Base-by-base conservation (phyloP, 495 filamentous ascomycete species). In the Parachaetomium inaequale region DNA sequence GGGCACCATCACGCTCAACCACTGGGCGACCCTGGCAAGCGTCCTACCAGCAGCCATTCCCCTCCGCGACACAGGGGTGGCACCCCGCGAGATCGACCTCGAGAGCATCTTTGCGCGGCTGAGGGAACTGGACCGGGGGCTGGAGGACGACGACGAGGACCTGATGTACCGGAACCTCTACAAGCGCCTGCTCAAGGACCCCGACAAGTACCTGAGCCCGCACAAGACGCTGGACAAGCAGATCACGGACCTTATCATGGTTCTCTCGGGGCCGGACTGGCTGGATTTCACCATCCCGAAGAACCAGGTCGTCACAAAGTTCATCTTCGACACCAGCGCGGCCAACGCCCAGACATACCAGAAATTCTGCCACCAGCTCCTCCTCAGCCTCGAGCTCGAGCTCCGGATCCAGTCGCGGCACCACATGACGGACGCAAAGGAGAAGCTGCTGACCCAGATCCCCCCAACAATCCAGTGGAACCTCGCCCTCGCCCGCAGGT, bases 351-450 rank as follows among this genome's bases (percentile, higher is more conserved):
- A 73, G 21, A 73, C 73, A 46, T 80, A 79, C 63, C 78, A 78
- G 45, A 83, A 82, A 47, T 90, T 91, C 76, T 91, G 88, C 71
- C 87, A 89, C 73, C 88, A 90, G 71, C 73, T 91, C 28, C 75
- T 91, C 11, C 77, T 91, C 46, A 85, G 86, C 61, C 77, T 87
- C 55, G 88, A 90, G 70, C 75, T 91, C 5, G 83, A 88, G 63
- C 69, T 84, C 42, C 82, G 88, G 21, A 84, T 88, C 54, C 79
- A 84, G 62, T 83, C 79, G 10, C 71, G 72, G 6, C 71, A 78
- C 34, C 82, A 86, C 72, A 68, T 75, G 12, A 78, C 79, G 2
- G 76, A 73, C 63, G 79, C 83, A 4, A 85, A 83, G 62, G 79
- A 82, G 58, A 80, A 81, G 61, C 78, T 86, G 26, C 75, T 87